Conservation (phyloP, 306 rosid genomes). For the Bauhinia variegata region DNA sequence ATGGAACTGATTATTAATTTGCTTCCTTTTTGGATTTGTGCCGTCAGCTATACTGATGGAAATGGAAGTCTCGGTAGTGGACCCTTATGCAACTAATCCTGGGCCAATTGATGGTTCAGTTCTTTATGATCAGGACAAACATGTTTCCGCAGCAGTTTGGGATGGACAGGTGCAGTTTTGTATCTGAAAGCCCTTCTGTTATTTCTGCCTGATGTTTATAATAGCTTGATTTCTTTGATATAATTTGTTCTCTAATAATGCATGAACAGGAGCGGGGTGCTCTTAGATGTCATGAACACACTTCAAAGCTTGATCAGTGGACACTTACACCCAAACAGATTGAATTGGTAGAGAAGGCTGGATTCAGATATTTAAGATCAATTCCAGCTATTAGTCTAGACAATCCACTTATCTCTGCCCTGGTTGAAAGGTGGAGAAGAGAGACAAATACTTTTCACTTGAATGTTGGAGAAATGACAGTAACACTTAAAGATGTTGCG, state of each 20-base stretch:
- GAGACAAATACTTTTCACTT: constrained; percentile 98
- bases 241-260: constrained; percentile 18
- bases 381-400: constrained; percentile 98
- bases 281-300: constrained; percentile 97
- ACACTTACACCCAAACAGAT: constrained; percentile 68
- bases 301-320: constrained; percentile 99
- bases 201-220: constrained; percentile 3
- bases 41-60: constrained; percentile 62
- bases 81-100: constrained; percentile 84
- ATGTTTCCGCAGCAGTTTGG: constrained; percentile 96
- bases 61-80: constrained; percentile 43
- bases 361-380: constrained; percentile 83
- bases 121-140: constrained; percentile 97
- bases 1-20: constrained; percentile 22
- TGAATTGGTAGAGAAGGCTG: constrained; percentile 86
- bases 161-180: constrained; percentile 86
- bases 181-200: constrained; percentile 24
- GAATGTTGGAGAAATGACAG: constrained; percentile 94
- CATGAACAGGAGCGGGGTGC: constrained; percentile 94
- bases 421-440: constrained; percentile 98
- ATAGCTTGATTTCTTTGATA: constrained; percentile 9
- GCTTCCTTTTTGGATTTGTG: constrained; percentile 28
- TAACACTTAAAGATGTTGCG: constrained; percentile 88
- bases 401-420: constrained; percentile 95
- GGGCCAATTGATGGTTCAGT: constrained; percentile 91